Base-by-base conservation (phyloP, 805 yeast genomes). In the Barnettozyma sucrosica region DNA sequence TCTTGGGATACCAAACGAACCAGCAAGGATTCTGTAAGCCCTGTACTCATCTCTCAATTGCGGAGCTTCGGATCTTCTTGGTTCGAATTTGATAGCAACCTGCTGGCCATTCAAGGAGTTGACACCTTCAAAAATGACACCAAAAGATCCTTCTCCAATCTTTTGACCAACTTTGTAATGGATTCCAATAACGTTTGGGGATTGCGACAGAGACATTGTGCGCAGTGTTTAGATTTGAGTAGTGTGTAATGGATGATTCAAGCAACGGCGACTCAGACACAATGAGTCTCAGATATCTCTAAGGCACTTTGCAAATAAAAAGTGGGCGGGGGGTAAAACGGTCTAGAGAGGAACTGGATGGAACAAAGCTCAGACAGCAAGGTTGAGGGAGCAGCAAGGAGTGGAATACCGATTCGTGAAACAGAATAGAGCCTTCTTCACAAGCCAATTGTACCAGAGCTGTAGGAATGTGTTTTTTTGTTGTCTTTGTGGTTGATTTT, bases 61-160 rank as follows among this genome's bases (percentile, higher is more conserved):
- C 7, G 99, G 99, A 8, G 98, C 97, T 60, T 93, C 99, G 34
- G 95, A 83, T 65, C 90, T 93, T 59, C 98, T 77, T 19, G 97
- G 98, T 69, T 93, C 96, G 59, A 93, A 93, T 68, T 93, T 93
- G 66, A 93, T 92, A 36, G 98, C 99, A 41, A 93, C 98, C 44
- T 87, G 95, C 52, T 83, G 84, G 55, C 90, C 90, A 70, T 89
- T 92, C 58, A 93, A 80, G 63, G 93, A 76, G 65, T 93, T 92
- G 38, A 88, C 79, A 53, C 99, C 99, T 70, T 93, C 98, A 65
- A 93, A 93, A 50, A 93, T 85, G 45, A 93, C 96, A 48, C 99
- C 99, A 66, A 93, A 93, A 4, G 98, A 92, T 39, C 99, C 99
- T 69, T 93, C 98, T 49, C 99, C 99, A 52, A 93, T 90, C 70